Evolutionary conservation across 1,284 basidiomycete genomes (phyloP).

Genomic region (Moesziomyces globuligerus): DNA sequence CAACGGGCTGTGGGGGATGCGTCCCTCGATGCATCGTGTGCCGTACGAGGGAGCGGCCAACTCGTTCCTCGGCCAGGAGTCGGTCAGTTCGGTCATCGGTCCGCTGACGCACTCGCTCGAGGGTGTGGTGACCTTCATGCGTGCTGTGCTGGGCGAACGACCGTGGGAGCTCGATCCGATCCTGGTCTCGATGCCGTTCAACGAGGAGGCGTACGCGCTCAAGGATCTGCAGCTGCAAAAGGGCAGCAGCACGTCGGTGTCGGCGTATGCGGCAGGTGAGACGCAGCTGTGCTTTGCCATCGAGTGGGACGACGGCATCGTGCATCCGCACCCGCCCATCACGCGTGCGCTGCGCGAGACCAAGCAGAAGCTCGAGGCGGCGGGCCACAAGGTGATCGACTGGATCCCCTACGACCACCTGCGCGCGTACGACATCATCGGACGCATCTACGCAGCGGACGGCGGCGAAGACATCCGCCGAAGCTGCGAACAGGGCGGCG

Average conservation of each 20-base stretch:
- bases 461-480: slow-evolving; percentile 50
- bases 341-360: slow-evolving; percentile 62
- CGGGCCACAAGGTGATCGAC: slow-evolving; percentile 56
- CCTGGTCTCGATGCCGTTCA: slow-evolving; percentile 39
- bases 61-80: slow-evolving; percentile 73
- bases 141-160: slow-evolving; percentile 72
- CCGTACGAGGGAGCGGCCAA: slow-evolving; percentile 73
- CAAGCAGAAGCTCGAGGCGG: slow-evolving; percentile 51
- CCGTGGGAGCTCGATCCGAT: slow-evolving; percentile 75
- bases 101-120: slow-evolving; percentile 74
- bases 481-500: slow-evolving; percentile 48
- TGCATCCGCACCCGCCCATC: slow-evolving; percentile 67
- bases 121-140: slow-evolving; percentile 75
- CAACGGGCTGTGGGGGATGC: slow-evolving; percentile 82
- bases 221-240: slow-evolving; percentile 25
- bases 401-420: slow-evolving; percentile 29
- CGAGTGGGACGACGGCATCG: slow-evolving; percentile 66
- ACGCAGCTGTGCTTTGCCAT: slow-evolving; percentile 38
- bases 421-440: slow-evolving; percentile 61
- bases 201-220: slow-evolving; percentile 34
- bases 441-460: slow-evolving; percentile 47
- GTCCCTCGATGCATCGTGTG: slow-evolving; percentile 78
- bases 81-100: slow-evolving; percentile 77
- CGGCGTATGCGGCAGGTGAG: not conserved
- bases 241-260: slow-evolving; percentile 16